These are phyloP conservation scores for Stephanocyclus meneghinianus DNA, from an alignment of 352 stramenopile species.

Conservation along the genomic window DNA sequence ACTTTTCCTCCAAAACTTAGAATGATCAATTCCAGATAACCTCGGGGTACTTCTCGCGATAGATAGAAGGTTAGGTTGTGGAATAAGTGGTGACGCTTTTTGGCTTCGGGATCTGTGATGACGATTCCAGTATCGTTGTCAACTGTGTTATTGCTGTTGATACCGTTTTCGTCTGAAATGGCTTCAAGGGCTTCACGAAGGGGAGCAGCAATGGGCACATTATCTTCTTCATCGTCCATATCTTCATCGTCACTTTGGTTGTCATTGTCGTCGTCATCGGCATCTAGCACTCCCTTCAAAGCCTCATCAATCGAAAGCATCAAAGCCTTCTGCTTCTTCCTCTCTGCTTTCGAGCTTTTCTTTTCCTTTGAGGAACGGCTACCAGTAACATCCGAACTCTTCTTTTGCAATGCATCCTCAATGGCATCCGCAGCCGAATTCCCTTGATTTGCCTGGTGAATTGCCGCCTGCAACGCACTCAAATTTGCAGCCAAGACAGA, in stretches of 20 bases:
- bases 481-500: slow-evolving; percentile 68
- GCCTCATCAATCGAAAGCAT: slow-evolving; percentile 67
- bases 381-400: slow-evolving; percentile 69
- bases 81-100: slow-evolving; percentile 81
- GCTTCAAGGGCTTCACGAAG: slow-evolving; percentile 88
- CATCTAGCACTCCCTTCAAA: slow-evolving; percentile 65
- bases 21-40: slow-evolving; percentile 94
- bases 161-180: slow-evolving; percentile 35
- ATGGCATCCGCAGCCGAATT: slow-evolving; percentile 66
- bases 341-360: slow-evolving; percentile 32
- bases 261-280: slow-evolving; percentile 82
- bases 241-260: slow-evolving; percentile 81
- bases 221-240: slow-evolving; percentile 74
- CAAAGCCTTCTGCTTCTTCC: slow-evolving; percentile 61
- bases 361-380: slow-evolving; percentile 31
- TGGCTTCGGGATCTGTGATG: slow-evolving; percentile 74
- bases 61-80: slow-evolving; percentile 81
- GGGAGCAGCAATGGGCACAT: slow-evolving; percentile 84
- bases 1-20: slow-evolving; percentile 94
- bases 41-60: slow-evolving; percentile 91
- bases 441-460: slow-evolving; percentile 50
- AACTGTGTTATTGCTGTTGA: slow-evolving; percentile 60
- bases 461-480: slow-evolving; percentile 56
- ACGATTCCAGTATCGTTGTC: slow-evolving; percentile 82
- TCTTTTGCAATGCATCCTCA: slow-evolving; percentile 65